These are phyloP conservation scores for Trichoderma sp. DNA, from an alignment of 2,329 filamentous ascomycete species.

Conservation along the genomic window DNA sequence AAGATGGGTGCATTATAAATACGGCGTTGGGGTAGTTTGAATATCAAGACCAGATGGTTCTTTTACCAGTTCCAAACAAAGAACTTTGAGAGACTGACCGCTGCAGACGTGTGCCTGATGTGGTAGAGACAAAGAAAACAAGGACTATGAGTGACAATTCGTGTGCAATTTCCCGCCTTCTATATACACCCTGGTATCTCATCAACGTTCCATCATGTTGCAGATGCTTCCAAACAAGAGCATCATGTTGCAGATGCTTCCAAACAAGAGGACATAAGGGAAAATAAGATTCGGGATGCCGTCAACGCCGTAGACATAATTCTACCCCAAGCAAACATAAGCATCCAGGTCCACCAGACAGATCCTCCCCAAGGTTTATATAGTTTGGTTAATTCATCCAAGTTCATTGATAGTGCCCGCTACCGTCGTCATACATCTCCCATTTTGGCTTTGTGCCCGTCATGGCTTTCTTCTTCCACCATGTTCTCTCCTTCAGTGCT, in stretches of 20 bases:
- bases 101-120: not conserved
- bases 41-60: slow-evolving; percentile 14
- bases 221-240: slow-evolving; percentile 18
- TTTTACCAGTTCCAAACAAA: not conserved
- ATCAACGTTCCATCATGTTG: slow-evolving; percentile 19
- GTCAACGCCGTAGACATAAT: slow-evolving; percentile 19
- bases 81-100: not conserved
- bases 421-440: slow-evolving; percentile 17
- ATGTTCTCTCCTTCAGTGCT: slow-evolving; percentile 28
- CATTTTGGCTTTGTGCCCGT: slow-evolving; percentile 16
- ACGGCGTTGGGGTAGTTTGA: slow-evolving; percentile 19
- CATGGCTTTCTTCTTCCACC: not conserved
- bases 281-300: slow-evolving; percentile 24
- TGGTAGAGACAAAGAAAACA: not conserved
- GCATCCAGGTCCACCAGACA: slow-evolving; percentile 18
- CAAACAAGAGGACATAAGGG: not conserved
- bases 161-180: slow-evolving; percentile 18
- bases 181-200: slow-evolving; percentile 28
- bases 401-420: slow-evolving; percentile 26
- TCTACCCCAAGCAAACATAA: slow-evolving; percentile 27
- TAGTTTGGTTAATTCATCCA: slow-evolving; percentile 23
- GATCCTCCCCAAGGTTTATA: slow-evolving; percentile 28
- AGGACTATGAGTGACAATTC: slow-evolving; percentile 24
- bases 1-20: slow-evolving; percentile 15
- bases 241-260: slow-evolving; percentile 21